Percentiles rank a stretch among this genome's conserved stretches.
Conservation (phyloP, 768 basidiomycete genomes). For the Leccinum sublutescens region DNA sequence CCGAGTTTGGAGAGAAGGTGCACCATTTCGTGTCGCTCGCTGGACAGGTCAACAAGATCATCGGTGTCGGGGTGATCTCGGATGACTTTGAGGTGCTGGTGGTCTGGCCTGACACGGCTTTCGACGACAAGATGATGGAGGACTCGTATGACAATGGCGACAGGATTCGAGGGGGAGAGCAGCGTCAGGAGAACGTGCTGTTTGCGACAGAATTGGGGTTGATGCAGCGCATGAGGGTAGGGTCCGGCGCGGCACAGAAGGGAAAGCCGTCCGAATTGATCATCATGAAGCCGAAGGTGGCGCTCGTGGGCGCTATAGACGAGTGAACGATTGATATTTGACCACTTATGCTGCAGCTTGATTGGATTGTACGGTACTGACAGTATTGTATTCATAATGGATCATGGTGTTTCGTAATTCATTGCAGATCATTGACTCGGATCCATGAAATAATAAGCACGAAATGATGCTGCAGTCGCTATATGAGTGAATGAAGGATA, state of each 20-base stretch:
- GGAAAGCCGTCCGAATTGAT: constrained; percentile 20
- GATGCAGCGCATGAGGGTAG: constrained; percentile 20
- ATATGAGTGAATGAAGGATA: too few species aligned
- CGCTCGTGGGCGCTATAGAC: neutral
- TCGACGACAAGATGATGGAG: constrained; percentile 20
- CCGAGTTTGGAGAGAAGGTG: constrained; percentile 42
- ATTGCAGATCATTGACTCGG: neutral
- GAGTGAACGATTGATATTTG: neutral
- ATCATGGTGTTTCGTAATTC: neutral
- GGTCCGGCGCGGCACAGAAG: constrained; percentile 6
- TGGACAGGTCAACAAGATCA: constrained; percentile 40
- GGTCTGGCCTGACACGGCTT: constrained; percentile 10
- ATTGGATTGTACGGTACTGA: neutral
- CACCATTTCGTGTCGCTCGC: constrained; percentile 43
- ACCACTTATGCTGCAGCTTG: neutral
- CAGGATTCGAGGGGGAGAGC: neutral
- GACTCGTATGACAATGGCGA: constrained; percentile 26
- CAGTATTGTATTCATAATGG: neutral
- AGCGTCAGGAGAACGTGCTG: constrained; percentile 18
- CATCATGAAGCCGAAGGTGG: constrained; percentile 34
- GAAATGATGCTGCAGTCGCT: neutral
- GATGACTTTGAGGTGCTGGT: constrained; percentile 27
- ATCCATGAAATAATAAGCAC: neutral
- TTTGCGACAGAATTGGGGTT: constrained; percentile 37
- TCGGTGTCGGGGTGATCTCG: constrained; percentile 23